Percentiles rank a stretch among this genome's conserved stretches.
These are phyloP conservation scores for Cerrena zonata DNA, from an alignment of 1,284 basidiomycete genomes.

Conservation along the genomic window DNA sequence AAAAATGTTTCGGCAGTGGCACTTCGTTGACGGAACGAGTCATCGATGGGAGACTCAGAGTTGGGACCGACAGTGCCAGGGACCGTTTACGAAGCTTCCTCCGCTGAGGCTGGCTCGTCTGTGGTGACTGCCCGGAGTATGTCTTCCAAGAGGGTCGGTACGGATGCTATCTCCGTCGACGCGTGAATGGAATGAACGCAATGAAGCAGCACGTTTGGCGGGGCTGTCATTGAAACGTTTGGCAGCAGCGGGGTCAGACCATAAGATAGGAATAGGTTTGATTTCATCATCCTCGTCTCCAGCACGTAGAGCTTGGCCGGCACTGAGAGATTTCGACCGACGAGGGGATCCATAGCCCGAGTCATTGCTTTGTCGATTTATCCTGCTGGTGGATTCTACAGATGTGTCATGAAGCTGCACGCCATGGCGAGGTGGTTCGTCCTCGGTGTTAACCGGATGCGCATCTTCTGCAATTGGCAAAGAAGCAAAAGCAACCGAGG, in stretches of 20 bases:
- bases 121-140: constrained; percentile 12
- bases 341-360: constrained; percentile 23
- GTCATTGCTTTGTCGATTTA: constrained; percentile 13
- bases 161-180: constrained; percentile 12
- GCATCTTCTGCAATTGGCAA: background rate
- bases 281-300: constrained; percentile 7
- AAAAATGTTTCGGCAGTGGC: constrained; percentile 38
- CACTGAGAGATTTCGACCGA: constrained; percentile 9
- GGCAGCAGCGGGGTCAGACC: constrained; percentile 11
- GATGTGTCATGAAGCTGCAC: background rate
- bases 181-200: constrained; percentile 23
- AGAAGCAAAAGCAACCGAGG: background rate
- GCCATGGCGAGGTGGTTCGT: constrained; percentile 4
- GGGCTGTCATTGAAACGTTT: constrained; percentile 2
- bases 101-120: constrained; percentile 31
- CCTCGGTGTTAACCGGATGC: background rate
- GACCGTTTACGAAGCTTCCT: constrained; percentile 44
- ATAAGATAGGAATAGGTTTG: constrained; percentile 24
- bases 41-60: constrained; percentile 29
- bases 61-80: constrained; percentile 41
- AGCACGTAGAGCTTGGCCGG: background rate
- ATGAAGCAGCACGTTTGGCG: constrained; percentile 20
- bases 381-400: background rate
- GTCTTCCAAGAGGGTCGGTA: constrained; percentile 16
- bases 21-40: constrained; percentile 32